Evolutionary conservation across 2,329 filamentous ascomycete genomes (phyloP), one percentile per base, ranked within the genome.

Genomic region (Nigrospora sphaerica): DNA sequence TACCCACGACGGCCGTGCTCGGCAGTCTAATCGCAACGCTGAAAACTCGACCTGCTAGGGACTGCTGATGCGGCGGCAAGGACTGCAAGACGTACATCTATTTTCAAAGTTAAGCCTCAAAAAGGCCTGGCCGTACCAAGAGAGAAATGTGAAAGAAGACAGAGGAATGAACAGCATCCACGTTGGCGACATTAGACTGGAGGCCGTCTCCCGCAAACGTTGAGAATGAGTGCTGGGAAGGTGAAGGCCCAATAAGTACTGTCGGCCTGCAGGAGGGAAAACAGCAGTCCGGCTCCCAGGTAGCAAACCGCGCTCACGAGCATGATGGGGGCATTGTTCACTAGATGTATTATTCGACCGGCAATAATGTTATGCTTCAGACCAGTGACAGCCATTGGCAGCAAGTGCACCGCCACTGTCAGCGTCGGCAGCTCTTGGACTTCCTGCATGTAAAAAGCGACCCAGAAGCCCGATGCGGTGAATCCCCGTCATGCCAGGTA

Each of bases 71-170:
- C 1, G 68, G 61, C 0, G 81, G 80, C 44, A 86, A 73, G 0
- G 78, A 78, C 4, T 78, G 81, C 71, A 85, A 78, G 45, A 86
- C 81, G 52, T 86, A 86, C 75, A 86, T 83, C 73, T 82, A 49
- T 38, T 35, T 42, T 34, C 28, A 31, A 33, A 9, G 31, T 19
- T 11, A 42, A 40, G 39, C 19, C 13, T 16, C 32, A 34, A 23
- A 31, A 23, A 16, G 32, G 16, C 19, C 32, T 33, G 34, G 32
- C 32, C 32, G 32, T 18, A 42, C 34, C 39, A 28, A 32, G 31
- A 32, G 39, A 32, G 28, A 16, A 12, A 33, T 3, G 16, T 5
- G 23, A 28, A 28, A 28, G 23, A 5, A 28, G 23, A 28, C 5
- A 28, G 7, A 28, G 7, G 23, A 6, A 28, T 10, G 23, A 18